Evolutionary conservation across 805 yeast genomes (phyloP), one percentile per base, ranked within the genome.

Genomic region (Saccharomycopsis fibuligera): DNA sequence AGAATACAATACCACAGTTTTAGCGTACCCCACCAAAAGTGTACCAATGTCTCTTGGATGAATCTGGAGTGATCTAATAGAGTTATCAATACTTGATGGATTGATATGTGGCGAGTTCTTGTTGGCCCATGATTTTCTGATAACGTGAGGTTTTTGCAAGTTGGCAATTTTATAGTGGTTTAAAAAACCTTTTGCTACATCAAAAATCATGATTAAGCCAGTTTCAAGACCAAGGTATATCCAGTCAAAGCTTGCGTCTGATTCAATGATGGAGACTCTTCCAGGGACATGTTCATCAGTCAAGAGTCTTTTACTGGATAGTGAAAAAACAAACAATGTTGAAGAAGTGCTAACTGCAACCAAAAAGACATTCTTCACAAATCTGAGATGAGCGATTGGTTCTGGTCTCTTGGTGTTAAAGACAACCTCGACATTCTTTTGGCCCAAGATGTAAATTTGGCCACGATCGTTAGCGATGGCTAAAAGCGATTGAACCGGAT

Each of bases 221-320:
- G 81, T 88, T 42, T 78, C 74, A 45, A 87, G 67, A 2, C 98
- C 99, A 19, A 91, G 58, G 40, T 83, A 72, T 14, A 91, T 66
- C 87, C 93, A 93, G 63, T 90, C 97, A 55, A 93, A 63, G 0
- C 95, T 74, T 2, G 97, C 96, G 59, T 93, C 99, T 1, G 84
- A 65, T 50, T 78, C 93, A 12, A 82, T 69, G 2, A 86, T 73
- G 1, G 86, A 72, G n/a, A 90, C 74, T 10, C 75, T 70, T 1
- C 85, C 81, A 1, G 85, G 83, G 1, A 87, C 75, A 51, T 75
- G 72, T 57, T 77, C 77, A 1, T 79, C 74, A 19, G 78, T 75
- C 46, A 91, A 63, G 6, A 84, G 68, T 51, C 73, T 69, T 58
- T 81, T 80, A 5, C 83, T 68, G 47, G 78, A 77, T 21, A 91